Evolutionary conservation across 371 early-diverging fungal genomes (phyloP), one percentile per base, ranked within the genome.

Genomic region (Mucor mucedo): DNA sequence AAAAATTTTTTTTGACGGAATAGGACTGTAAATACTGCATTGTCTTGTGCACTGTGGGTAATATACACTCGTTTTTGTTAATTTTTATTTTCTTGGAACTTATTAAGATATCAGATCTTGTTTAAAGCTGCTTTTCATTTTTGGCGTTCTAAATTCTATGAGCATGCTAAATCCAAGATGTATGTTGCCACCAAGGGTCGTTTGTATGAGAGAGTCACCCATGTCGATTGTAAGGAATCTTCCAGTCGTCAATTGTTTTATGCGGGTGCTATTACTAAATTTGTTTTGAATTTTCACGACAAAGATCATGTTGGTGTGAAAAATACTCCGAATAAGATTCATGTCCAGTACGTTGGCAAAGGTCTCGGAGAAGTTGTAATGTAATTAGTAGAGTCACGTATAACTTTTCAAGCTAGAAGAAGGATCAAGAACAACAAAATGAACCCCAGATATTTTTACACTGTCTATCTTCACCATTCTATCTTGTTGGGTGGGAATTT

Each of bases 401-500:
- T 30, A 1, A 50, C 42, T 0, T 66, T 69, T 44, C 68, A 72
- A 29, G 29, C 35, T 54, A 3, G 63, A 11, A n/a, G 28, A 21
- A 33, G 61, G 53, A 5, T 41, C 52, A 40, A 44, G 5, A 8
- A 60, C 40, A 32, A 8, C 55, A 33, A 21, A 57, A n/a, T 58
- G 58, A 16, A 63, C 59, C 0, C 28, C 10, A 30, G 49, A 21
- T 21, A 7, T 6, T 8, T 27, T 58, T 9, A 5, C 35, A 5
- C 52, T 54, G n/a, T 11, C 62, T 68, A 4, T 5, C 33, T 0
- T 9, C 1, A 5, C 68, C 65, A 1, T 69, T 66, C 8, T 62
- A 56, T 27, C 58, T 69, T 67, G 60, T 71, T 1, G 63, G 60
- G 0, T 52, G 47, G 14, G 67, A 69, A 54, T 66, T 65, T 3